Percentiles rank a stretch among this genome's conserved stretches.
Conservation (phyloP, 169 alveolate species). For the Plasmodium gonderi region DNA sequence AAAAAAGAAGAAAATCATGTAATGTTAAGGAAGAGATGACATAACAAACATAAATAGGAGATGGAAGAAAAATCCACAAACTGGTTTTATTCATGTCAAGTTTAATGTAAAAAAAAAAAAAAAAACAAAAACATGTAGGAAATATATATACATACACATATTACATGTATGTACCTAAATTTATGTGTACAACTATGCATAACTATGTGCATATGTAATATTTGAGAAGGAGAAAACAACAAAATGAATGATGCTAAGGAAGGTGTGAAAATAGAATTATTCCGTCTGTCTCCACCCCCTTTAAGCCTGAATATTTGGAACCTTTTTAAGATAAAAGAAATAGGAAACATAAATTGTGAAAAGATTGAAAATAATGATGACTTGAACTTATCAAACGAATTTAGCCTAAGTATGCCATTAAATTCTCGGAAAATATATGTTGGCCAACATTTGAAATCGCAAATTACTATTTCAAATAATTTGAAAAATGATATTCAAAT, state of each 20-base stretch:
- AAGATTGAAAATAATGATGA: slow-evolving; percentile 12
- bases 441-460: slow-evolving; percentile 42
- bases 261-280: slow-evolving; percentile 48
- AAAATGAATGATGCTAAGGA: slow-evolving; percentile 66
- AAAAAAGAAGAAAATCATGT: not conserved
- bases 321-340: slow-evolving; percentile 36
- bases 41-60: too few relatives aligned
- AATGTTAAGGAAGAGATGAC: not conserved
- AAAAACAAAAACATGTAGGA: not conserved
- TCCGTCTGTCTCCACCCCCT: slow-evolving; percentile 45
- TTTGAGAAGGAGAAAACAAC: not conserved
- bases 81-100: not conserved
- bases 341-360: slow-evolving; percentile 23
- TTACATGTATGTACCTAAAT: not conserved
- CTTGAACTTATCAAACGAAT: slow-evolving; percentile 39
- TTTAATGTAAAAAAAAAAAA: not conserved
- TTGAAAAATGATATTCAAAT: slow-evolving; percentile 52
- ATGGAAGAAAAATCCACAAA: too few relatives aligned
- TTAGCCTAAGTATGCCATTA: slow-evolving; percentile 45
- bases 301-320: slow-evolving; percentile 53
- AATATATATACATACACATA: not conserved
- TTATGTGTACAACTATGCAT: not conserved
- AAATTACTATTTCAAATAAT: slow-evolving; percentile 50
- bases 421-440: slow-evolving; percentile 47
- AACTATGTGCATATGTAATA: not conserved